Evolutionary conservation across 768 basidiomycete species (phyloP), one percentile per base, ranked within the genome.

Genomic region (Boletellus ananas): DNA sequence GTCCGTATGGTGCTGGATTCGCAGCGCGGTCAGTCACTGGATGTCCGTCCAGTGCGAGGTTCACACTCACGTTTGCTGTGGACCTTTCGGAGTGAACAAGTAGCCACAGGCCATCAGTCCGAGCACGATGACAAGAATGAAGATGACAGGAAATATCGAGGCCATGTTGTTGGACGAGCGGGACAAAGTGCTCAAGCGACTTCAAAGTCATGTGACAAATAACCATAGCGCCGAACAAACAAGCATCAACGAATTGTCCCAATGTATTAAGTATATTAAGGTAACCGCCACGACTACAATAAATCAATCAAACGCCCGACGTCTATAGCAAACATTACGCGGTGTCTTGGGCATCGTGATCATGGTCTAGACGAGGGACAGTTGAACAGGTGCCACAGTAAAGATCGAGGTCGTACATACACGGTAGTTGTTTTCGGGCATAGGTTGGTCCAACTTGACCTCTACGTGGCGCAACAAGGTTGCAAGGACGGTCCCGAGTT

Each of bases 401-500:
- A 39, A 34, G 10, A 3, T 18, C 18, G 4, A 45, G 35, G 12
- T 41, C 23, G 44, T 2, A 76, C 90, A 45, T 71, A 94, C 93
- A 61, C 90, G 86, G 70, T 94, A 99, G 71, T 98, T 93, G 54
- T 93, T 81, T 36, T 76, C 76, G 5, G 95, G 94, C 49, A 99
- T 76, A 8, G 57, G 43, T 34, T 63, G 58, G 17, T 71, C 84
- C 40, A 96, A 74, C 41, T 75, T 79, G 62, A 97, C 58, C 66
- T 92, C 89, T 47, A 91, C 71, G 49, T 79, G 73, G 45, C 94
- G 84, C 43, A 97, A 73, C 52, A 98, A 64, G 12, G 86, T 88
- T 5, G 84, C 68, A 58, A 98, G 74, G 67, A 98, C 78, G 6
- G 85, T 84, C 34, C 92, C 89, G 10, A 98, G 72, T 72, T 99